Conservation (phyloP, 2,329 filamentous ascomycete genomes). For the Colletotrichum limetticola region DNA sequence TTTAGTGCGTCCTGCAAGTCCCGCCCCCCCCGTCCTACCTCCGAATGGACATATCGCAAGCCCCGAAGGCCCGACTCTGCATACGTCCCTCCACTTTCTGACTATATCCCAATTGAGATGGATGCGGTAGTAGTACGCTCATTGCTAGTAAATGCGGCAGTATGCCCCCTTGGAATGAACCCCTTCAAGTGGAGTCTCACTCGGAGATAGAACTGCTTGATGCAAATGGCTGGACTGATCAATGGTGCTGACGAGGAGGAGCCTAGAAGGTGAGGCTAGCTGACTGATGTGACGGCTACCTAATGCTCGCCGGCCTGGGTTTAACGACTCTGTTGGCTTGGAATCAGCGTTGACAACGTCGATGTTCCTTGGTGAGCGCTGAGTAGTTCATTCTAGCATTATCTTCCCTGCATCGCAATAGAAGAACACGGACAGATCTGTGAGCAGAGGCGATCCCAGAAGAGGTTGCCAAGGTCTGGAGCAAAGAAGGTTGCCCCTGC, state of each 20-base stretch:
- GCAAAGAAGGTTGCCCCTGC: conserved; percentile 14
- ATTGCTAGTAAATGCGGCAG: neutral
- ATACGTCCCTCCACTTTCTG: conserved; percentile 7
- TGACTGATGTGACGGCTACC: neutral
- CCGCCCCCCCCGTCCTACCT: conserved; percentile 25
- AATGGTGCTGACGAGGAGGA: neutral
- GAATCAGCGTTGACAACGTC: conserved; percentile 2
- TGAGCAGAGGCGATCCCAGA: conserved; percentile 21
- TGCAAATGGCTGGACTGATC: neutral
- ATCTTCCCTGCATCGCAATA: conserved; percentile 3
- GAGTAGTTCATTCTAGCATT: conserved; percentile 23
- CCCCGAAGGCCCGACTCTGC: conserved; percentile 25
- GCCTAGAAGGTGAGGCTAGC: conserved; percentile 1
- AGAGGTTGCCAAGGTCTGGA: conserved; percentile 12
- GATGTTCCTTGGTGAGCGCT: conserved; percentile 6
- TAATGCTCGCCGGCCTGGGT: conserved; percentile 3
- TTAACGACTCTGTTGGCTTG: neutral
- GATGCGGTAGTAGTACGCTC: conserved; percentile 5
- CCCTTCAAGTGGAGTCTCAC: conserved; percentile 13
- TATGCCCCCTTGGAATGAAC: conserved; percentile 13
- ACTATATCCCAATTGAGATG: conserved; percentile 22
- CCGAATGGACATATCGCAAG: conserved; percentile 26
- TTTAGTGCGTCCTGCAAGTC: neutral
- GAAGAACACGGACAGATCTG: conserved; percentile 30
- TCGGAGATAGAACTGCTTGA: neutral